Evolutionary conservation across 768 basidiomycete species (phyloP), one percentile per base, ranked within the genome.

Genomic region (Kondoa subrosea): DNA sequence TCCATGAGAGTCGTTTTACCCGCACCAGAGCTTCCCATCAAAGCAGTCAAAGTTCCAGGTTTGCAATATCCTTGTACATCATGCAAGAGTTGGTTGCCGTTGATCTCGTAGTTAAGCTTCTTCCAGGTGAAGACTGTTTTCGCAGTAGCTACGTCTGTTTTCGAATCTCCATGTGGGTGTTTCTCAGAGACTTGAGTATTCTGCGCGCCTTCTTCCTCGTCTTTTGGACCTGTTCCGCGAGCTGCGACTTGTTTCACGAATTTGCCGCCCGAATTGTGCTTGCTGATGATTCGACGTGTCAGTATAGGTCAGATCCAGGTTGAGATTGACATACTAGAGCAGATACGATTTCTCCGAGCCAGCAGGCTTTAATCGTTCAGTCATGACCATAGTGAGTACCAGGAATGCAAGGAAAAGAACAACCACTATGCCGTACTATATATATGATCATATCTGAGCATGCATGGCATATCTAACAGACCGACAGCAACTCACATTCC

Each of bases 1-100:
- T 50, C 40, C 40, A 50, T 50, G 12, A 50, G 72, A 0, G 77
- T 78, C 14, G 77, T 78, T 70, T 79, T 80, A 29, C 79, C 80
- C 25, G 80, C 79, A 69, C 80, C 80, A 21, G 76, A 77, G 21
- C 76, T 79, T 64, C 80, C 80, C 79, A 81, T 80, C 12, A 81
- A 76, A 0, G 80, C 80, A 3, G 79, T 79, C 14, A 80, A 70
- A 3, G 73, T 73, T 32, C 80, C 80, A 17, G 78, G 79, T 67
- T 76, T 74, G 69, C 77, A 77, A 70, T 77, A 80, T 27, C 80
- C 80, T 59, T 73, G 76, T 50, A 81, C 72, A 61, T 73, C 58
- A 59, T 74, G 60, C 62, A 74, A 70, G 3, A 74, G 67, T 31
- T 68, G 63, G 21, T 40, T 67, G 25, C 67, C 68, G 1, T 65